phyloP scores from a whole-genome alignment of 140 eudicot genomes.

The Artemisia princeps region DNA sequence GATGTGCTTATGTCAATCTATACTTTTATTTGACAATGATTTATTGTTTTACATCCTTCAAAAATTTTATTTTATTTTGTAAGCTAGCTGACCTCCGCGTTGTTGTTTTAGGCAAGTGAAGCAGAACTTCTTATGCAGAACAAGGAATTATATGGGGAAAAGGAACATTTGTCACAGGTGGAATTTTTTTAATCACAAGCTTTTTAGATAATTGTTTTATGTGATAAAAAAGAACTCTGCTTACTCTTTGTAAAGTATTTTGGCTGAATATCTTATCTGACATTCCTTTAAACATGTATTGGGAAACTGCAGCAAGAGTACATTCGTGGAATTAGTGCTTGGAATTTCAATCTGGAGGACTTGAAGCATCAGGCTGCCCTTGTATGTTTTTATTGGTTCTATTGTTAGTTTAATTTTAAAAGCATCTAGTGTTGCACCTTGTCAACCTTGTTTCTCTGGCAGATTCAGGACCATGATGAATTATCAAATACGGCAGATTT shows the following conservation, averaged over 20 bases:
- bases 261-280: background rate
- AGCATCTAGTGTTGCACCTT: slow-evolving; percentile 10
- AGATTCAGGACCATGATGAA: slow-evolving; percentile 73
- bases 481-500: slow-evolving; percentile 37
- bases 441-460: slow-evolving; percentile 23
- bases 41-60: slow-evolving; percentile 10
- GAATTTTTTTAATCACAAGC: slow-evolving; percentile 16
- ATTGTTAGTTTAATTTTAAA: background rate
- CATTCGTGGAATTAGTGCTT: slow-evolving; percentile 91
- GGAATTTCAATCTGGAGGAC: slow-evolving; percentile 95
- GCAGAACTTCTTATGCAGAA: slow-evolving; percentile 78
- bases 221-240: background rate
- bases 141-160: slow-evolving; percentile 69
- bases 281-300: slow-evolving; percentile 3
- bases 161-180: slow-evolving; percentile 91
- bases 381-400: slow-evolving; percentile 35
- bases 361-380: slow-evolving; percentile 89
- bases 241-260: background rate
- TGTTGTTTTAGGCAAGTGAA: slow-evolving; percentile 63
- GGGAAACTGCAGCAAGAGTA: slow-evolving; percentile 76
- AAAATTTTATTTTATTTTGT: slow-evolving; percentile 2
- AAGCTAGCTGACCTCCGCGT: slow-evolving; percentile 15
- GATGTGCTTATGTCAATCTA: background rate
- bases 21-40: background rate
- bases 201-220: slow-evolving; percentile 7